Evolutionary conservation across 2,329 filamentous ascomycete species (phyloP).

Genomic region (Hypomyces rosellus): DNA sequence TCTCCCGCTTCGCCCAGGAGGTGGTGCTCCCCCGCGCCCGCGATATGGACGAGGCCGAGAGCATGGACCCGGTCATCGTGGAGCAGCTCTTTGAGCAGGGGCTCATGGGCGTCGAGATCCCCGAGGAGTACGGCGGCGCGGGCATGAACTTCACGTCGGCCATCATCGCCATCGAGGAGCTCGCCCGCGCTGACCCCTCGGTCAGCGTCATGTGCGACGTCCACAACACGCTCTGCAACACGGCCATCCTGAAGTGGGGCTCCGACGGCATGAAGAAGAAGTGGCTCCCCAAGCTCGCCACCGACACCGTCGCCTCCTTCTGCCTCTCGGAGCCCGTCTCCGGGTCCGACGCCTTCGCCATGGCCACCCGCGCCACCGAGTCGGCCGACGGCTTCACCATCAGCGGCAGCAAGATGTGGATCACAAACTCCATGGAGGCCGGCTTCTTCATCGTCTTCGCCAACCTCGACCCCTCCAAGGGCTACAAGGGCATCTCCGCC

Average conservation of each 20-base stretch:
- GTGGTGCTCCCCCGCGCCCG: constrained; percentile 84
- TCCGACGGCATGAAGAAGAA: constrained; percentile 71
- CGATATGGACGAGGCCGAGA: constrained; percentile 95
- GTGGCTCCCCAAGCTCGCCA: constrained; percentile 85
- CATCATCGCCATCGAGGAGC: constrained; percentile 94
- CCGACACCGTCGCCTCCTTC: constrained; percentile 84
- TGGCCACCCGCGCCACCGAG: constrained; percentile 84
- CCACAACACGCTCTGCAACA: constrained; percentile 97
- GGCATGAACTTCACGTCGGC: constrained; percentile 99
- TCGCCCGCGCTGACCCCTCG: constrained; percentile 87
- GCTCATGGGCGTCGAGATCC: constrained; percentile 94
- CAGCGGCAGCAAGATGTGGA: constrained; percentile 98
- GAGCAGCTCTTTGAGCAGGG: constrained; percentile 97
- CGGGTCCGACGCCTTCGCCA: constrained; percentile 91
- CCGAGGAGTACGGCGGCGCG: constrained; percentile 91
- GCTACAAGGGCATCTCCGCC: constrained; percentile 94
- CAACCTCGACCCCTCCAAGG: constrained; percentile 85
- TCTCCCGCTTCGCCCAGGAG: constrained; percentile 85
- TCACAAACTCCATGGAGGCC: constrained; percentile 93
- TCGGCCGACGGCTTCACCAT: constrained; percentile 80
- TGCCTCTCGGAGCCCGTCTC: constrained; percentile 89
- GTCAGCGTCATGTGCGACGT: constrained; percentile 95
- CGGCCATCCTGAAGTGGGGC: constrained; percentile 79
- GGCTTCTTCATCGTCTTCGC: constrained; percentile 97
- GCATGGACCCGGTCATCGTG: constrained; percentile 82